Evolutionary conservation across 2,329 filamentous ascomycete species (phyloP).

Genomic region (Trichoderma atroviride): DNA sequence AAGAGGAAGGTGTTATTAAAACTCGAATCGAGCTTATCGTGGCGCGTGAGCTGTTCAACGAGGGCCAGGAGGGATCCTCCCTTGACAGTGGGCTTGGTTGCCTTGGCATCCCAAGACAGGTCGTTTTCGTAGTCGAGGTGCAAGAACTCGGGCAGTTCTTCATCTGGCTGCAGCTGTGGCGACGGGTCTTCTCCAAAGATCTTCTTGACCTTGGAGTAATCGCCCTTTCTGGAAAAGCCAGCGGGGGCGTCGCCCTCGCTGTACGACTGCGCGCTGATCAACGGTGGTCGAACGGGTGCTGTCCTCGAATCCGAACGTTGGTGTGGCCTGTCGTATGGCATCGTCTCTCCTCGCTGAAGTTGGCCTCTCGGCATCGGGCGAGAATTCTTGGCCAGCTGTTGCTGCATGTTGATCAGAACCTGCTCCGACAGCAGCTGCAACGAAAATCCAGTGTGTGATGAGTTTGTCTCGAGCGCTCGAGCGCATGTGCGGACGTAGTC

Average conservation of each 20-base stretch:
- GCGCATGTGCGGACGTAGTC: constrained; percentile 77
- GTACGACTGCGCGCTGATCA: constrained; percentile 64
- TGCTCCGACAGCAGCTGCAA: constrained; percentile 85
- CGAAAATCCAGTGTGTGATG: constrained; percentile 84
- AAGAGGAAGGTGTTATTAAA: constrained; percentile 98
- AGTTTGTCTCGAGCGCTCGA: constrained; percentile 80
- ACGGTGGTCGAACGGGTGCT: constrained; percentile 47
- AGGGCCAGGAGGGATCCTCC: constrained; percentile 87
- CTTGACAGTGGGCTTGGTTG: constrained; percentile 74
- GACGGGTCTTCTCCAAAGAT: constrained; percentile 67
- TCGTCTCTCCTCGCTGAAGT: constrained; percentile 60
- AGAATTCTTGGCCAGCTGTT: constrained; percentile 31
- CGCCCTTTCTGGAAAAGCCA: constrained; percentile 59
- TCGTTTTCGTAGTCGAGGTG: constrained; percentile 86
- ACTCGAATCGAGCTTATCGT: constrained; percentile 90
- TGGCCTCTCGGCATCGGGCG: constrained; percentile 50
- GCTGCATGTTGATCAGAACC: constrained; percentile 61
- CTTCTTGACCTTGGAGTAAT: constrained; percentile 66
- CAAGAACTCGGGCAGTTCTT: constrained; percentile 83
- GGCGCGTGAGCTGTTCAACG: constrained; percentile 92
- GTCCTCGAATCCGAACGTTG: constrained; percentile 59
- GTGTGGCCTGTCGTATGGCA: constrained; percentile 59
- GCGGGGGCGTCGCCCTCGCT: constrained; percentile 59
- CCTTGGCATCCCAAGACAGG: constrained; percentile 85
- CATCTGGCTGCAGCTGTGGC: constrained; percentile 56